Conservation (phyloP, 2,329 filamentous ascomycete genomes). For the Mariannaea sp. region DNA sequence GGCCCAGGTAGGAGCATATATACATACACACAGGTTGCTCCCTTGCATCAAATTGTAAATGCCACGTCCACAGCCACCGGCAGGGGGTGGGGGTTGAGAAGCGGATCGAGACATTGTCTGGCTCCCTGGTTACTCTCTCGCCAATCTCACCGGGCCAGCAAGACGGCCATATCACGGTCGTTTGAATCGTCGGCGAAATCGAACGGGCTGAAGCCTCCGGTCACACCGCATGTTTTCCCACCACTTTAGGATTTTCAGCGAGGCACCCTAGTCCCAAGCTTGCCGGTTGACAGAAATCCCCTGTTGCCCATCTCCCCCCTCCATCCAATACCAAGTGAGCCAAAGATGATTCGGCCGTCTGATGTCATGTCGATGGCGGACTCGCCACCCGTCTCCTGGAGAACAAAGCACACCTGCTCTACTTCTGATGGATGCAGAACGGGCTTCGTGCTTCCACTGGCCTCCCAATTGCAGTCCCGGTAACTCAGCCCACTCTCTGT, state of each 20-base stretch:
- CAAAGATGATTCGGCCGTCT: constrained; percentile 70
- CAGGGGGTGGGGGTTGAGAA: neutral
- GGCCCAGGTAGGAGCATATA: too few relatives aligned
- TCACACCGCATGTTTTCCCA: constrained; percentile 16
- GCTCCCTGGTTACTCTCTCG: neutral
- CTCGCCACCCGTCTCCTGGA: constrained; percentile 48
- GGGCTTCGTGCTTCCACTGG: constrained; percentile 51
- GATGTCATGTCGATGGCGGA: constrained; percentile 50
- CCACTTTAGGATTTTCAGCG: constrained; percentile 32
- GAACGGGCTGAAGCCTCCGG: neutral
- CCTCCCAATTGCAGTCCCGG: constrained; percentile 62
- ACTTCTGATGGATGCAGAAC: constrained; percentile 66
- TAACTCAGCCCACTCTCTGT: constrained; percentile 56
- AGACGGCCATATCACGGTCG: neutral
- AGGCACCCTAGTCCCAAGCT: constrained; percentile 62
- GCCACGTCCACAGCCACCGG: neutral
- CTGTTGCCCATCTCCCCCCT: constrained; percentile 86
- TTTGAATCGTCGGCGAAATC: neutral
- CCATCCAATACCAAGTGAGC: constrained; percentile 87
- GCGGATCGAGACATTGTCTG: neutral
- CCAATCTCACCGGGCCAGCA: neutral
- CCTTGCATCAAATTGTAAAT: neutral
- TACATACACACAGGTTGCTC: neutral
- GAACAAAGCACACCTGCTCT: constrained; percentile 68
- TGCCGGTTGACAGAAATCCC: constrained; percentile 86